phyloP scores from a whole-genome alignment of 495 filamentous ascomycete species.

The Parmelia sp. region DNA sequence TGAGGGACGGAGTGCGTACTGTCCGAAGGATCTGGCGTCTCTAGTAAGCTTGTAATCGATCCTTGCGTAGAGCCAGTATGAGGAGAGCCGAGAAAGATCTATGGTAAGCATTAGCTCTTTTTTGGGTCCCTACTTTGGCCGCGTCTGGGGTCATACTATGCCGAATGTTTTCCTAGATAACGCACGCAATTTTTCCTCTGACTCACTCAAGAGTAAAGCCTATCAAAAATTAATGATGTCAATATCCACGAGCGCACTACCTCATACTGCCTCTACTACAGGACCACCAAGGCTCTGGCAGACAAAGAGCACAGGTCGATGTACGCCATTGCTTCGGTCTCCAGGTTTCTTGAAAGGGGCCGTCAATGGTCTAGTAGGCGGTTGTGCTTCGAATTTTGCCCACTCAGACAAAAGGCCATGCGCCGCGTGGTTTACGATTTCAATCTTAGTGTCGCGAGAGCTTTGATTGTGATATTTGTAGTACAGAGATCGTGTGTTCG shows the following conservation, averaged over 20 bases:
- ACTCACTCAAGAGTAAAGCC: slow-evolving; percentile 3
- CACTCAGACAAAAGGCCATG: not conserved
- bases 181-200: not conserved
- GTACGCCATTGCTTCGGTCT: not conserved
- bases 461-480: not conserved
- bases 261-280: not conserved
- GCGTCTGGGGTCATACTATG: not conserved
- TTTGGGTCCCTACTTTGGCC: not conserved
- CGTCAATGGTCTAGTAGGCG: not conserved
- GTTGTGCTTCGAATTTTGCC: not conserved
- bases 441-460: not conserved
- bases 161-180: not conserved
- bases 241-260: not conserved
- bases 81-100: slow-evolving; percentile 10
- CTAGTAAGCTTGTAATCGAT: not conserved
- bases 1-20: not conserved
- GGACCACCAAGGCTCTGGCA: slow-evolving; percentile 2
- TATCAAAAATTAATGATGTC: not conserved
- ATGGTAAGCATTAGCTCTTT: not conserved
- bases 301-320: not conserved
- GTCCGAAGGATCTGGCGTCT: not conserved
- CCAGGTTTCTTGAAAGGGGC: not conserved
- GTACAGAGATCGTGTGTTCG: not conserved
- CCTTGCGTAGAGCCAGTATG: not conserved
- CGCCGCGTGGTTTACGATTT: not conserved